Base-by-base conservation (phyloP, 345 rosid species). In the Salix viminalis region DNA sequence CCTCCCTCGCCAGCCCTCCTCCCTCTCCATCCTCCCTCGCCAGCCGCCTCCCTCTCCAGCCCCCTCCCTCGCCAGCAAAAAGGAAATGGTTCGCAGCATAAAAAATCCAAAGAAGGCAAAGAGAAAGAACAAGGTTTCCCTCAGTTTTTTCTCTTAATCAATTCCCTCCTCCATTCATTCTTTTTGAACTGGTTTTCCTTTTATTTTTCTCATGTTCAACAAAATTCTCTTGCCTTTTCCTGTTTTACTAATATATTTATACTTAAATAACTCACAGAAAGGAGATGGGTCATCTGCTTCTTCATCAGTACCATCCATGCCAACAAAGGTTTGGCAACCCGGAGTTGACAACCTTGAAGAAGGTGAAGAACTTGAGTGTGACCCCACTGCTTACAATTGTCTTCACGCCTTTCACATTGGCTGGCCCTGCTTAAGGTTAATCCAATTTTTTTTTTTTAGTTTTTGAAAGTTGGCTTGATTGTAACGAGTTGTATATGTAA, bases 341-440 rank as follows among this genome's bases (percentile, higher is more conserved):
- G 99, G 99, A 67, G 98, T 94, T 2, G 98, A 96, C 85, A 88
- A 89, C 84, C 84, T 94, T 26, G 97, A 90, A 87, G 98, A 94
- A 65, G 99, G 93, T 69, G 98, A 96, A 74, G 98, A 94, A 78
- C 99, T 96, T 70, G 97, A 92, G 84, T 94, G 96, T 60, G 99
- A 94, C 77, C 91, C 93, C 23, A 90, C 98, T 76, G 98, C 84
- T 65, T 94, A 96, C 67, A 94, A 94, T 81, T 91, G 91, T 24
- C 98, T 96, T 77, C 93, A 92, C 32, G 99, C 87, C 52, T 91
- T 96, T 85, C 95, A 89, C 79, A 86, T 92, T 66, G 97, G 97
- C 32, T 94, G 98, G 98, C 97, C 99, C 7, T 94, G 97, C 85
- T 84, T 96, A 86, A 96, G 98, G 99, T 96, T 54, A 67, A 18